phyloP scores from a whole-genome alignment of 1,139 yeast genomes.

The Candida labiduridarum region DNA sequence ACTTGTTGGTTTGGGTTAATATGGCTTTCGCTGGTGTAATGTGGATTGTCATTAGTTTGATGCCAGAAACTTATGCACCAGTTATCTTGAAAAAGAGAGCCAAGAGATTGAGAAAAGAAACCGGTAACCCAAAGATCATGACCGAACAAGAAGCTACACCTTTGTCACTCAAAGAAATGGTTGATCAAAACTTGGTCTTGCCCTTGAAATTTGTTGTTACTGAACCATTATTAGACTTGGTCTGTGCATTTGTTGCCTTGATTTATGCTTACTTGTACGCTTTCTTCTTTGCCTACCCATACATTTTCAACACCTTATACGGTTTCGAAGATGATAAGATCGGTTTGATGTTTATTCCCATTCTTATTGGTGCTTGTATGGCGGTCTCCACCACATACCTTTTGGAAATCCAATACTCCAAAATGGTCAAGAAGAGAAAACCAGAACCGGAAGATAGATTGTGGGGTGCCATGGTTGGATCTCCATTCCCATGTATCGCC shows the following conservation, averaged over 20 bases:
- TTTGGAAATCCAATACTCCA: constrained; percentile 62
- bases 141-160: constrained; percentile 90
- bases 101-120: constrained; percentile 66
- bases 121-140: constrained; percentile 81
- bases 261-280: constrained; percentile 88
- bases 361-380: constrained; percentile 77
- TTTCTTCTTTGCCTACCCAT: constrained; percentile 89
- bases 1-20: constrained; percentile 83
- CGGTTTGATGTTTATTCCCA: constrained; percentile 86
- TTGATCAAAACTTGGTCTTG: constrained; percentile 68
- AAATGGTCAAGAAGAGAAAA: constrained; percentile 53
- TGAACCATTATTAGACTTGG: constrained; percentile 81
- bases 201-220: constrained; percentile 75
- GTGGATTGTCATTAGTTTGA: constrained; percentile 62
- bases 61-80: constrained; percentile 94
- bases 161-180: constrained; percentile 60
- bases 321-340: constrained; percentile 68
- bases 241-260: constrained; percentile 83
- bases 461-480: constrained; percentile 86
- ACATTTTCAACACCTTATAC: constrained; percentile 66
- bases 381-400: constrained; percentile 75
- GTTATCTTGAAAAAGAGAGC: constrained; percentile 79
- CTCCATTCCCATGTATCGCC: constrained; percentile 88
- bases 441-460: constrained; percentile 89
- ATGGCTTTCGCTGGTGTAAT: constrained; percentile 88